Conservation (phyloP, 352 stramenopile species). For the Phytophthora hibernalis region DNA sequence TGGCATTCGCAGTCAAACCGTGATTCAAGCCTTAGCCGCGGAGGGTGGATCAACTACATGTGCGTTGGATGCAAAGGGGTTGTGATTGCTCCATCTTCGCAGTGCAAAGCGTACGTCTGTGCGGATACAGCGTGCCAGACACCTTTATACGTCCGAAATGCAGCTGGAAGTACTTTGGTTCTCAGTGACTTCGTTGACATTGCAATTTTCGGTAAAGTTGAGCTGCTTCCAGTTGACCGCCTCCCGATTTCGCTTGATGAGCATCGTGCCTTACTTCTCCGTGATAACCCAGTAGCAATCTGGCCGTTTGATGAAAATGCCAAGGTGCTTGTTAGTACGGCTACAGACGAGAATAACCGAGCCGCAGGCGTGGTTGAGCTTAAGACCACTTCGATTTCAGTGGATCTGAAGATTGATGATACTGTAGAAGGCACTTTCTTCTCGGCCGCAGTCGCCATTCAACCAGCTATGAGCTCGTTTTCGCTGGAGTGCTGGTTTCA, state of each 20-base stretch:
- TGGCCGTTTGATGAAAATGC: conserved; percentile 62
- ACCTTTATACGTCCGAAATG: not conserved
- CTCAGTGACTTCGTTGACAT: conserved; percentile 67
- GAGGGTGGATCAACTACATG: conserved; percentile 24
- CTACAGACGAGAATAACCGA: conserved; percentile 8
- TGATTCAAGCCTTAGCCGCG: conserved; percentile 18
- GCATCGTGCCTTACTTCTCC: conserved; percentile 55
- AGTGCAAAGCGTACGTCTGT: conserved; percentile 42
- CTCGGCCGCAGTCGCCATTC: conserved; percentile 51
- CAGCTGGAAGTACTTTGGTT: conserved; percentile 34
- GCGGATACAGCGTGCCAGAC: conserved; percentile 39
- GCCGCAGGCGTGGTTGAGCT: conserved; percentile 23
- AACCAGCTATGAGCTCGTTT: conserved; percentile 62
- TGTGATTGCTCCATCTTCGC: conserved; percentile 19
- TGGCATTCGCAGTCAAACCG: conserved; percentile 30
- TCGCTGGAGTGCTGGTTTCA: conserved; percentile 70
- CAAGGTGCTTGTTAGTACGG: conserved; percentile 33
- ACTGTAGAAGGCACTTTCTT: conserved; percentile 60
- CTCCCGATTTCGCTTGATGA: conserved; percentile 63
- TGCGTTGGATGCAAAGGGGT: conserved; percentile 29
- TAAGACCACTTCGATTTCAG: conserved; percentile 1
- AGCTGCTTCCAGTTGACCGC: conserved; percentile 44
- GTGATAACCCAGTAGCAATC: conserved; percentile 67
- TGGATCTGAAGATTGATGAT: conserved; percentile 52
- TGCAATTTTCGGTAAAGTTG: conserved; percentile 48